Evolutionary conservation across 257 asterid species (phyloP).

Genomic region (Solanum rostratum): DNA sequence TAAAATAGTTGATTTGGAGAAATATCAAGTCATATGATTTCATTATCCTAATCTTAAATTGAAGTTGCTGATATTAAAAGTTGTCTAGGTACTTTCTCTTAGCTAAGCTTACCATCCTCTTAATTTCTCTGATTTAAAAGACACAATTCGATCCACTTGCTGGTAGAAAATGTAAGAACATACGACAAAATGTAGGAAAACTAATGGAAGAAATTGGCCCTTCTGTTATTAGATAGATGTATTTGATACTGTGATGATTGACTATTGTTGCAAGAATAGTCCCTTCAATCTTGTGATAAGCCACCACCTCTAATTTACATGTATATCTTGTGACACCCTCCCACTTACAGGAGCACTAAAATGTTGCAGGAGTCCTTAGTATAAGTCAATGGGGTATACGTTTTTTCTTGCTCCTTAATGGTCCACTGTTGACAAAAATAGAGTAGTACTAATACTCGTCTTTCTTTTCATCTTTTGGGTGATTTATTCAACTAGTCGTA

Average conservation of each 20-base stretch:
- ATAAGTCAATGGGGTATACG: not conserved
- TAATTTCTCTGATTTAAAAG: not conserved
- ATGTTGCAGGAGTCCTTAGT: not conserved
- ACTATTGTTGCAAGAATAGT: not conserved
- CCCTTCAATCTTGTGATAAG: not conserved
- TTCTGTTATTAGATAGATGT: not conserved
- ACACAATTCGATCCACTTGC: not conserved
- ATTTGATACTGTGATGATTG: not conserved
- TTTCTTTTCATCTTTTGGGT: not conserved
- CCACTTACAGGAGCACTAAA: constrained; percentile 12
- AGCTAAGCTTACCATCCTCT: not conserved
- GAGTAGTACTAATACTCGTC: not conserved
- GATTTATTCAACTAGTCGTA: not conserved
- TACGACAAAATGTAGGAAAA: not conserved
- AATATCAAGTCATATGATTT: not conserved
- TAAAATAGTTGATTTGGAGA: not conserved
- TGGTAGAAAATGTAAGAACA: not conserved
- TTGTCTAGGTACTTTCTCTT: not conserved
- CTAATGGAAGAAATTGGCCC: not conserved
- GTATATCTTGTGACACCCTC: constrained; percentile 2
- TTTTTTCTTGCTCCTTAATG: not conserved
- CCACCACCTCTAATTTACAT: not conserved
- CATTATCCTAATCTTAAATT: not conserved
- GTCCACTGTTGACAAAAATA: not conserved
- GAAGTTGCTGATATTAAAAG: not conserved